These are phyloP conservation scores for Naganishia sp. DNA, from an alignment of 1,284 basidiomycete species.

Conservation along the genomic window DNA sequence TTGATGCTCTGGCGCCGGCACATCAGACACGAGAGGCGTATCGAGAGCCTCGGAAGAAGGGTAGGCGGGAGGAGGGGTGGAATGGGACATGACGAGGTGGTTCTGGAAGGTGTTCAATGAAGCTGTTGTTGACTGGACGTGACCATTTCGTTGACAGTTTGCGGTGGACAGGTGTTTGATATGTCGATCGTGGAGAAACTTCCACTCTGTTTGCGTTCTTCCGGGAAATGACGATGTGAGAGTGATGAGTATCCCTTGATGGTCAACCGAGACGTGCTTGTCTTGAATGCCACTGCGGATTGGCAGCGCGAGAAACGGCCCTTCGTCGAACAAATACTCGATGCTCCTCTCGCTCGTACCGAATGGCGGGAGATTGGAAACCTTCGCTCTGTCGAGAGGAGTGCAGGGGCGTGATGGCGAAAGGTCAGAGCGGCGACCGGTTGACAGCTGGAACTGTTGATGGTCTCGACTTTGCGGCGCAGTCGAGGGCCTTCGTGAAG, in stretches of 20 bases:
- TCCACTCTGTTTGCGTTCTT: slow-evolving; percentile 6
- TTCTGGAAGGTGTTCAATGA: not conserved
- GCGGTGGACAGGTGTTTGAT: not conserved
- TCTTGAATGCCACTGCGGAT: not conserved
- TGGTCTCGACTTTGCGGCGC: not conserved
- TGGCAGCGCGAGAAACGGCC: too few relatives aligned
- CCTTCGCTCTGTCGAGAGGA: too few relatives aligned
- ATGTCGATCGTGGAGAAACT: slow-evolving; percentile 1
- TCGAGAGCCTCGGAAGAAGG: not conserved
- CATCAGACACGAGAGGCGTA: not conserved
- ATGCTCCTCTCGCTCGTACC: too few relatives aligned
- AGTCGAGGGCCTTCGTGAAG: not conserved
- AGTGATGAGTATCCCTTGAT: not conserved
- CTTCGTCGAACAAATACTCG: too few relatives aligned
- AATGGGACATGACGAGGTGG: not conserved
- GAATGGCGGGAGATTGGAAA: too few relatives aligned
- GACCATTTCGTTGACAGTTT: not conserved
- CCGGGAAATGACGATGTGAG: not conserved
- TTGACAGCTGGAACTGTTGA: not conserved
- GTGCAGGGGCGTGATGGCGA: too few relatives aligned
- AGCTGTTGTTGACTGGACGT: not conserved
- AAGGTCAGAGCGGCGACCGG: too few relatives aligned
- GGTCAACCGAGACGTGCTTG: not conserved
- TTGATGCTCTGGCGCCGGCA: not conserved
- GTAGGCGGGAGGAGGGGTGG: not conserved